Conservation (phyloP, 176 grass and related monocot genomes). For the Raddia guianensis region DNA sequence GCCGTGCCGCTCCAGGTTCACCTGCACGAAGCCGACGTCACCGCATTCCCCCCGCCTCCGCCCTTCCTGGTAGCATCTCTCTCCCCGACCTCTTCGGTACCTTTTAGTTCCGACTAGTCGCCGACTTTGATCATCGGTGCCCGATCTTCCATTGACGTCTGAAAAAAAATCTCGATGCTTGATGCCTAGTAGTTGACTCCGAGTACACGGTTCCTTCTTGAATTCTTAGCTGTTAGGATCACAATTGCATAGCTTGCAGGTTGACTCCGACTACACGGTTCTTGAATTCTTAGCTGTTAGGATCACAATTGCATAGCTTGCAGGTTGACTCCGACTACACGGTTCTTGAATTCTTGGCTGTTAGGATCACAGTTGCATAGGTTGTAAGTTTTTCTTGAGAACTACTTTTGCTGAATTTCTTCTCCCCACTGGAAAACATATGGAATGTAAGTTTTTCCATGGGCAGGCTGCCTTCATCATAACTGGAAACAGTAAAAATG, state of each 20-base stretch:
- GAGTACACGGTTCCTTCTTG: not conserved
- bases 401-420: not conserved
- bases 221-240: not conserved
- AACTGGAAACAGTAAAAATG: conserved; percentile 87
- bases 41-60: conserved; percentile 79
- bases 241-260: not conserved
- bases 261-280: not conserved
- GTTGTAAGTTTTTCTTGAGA: conserved; percentile 49
- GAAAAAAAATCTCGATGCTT: not conserved
- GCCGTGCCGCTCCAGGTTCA: conserved; percentile 93
- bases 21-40: conserved; percentile 95
- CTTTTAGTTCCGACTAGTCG: not conserved
- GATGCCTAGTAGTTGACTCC: not conserved
- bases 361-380: too few relatives aligned
- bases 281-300: not conserved
- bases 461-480: conserved; percentile 90
- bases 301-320: not conserved
- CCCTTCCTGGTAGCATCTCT: conserved; percentile 64
- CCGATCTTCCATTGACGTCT: not conserved
- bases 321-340: not conserved
- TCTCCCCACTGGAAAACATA: not conserved
- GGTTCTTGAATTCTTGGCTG: not conserved
- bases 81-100: not conserved
- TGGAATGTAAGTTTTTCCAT: conserved; percentile 5
- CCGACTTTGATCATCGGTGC: not conserved